Base-by-base conservation (phyloP, 768 basidiomycete genomes). In the Phaeotremella fagi region DNA sequence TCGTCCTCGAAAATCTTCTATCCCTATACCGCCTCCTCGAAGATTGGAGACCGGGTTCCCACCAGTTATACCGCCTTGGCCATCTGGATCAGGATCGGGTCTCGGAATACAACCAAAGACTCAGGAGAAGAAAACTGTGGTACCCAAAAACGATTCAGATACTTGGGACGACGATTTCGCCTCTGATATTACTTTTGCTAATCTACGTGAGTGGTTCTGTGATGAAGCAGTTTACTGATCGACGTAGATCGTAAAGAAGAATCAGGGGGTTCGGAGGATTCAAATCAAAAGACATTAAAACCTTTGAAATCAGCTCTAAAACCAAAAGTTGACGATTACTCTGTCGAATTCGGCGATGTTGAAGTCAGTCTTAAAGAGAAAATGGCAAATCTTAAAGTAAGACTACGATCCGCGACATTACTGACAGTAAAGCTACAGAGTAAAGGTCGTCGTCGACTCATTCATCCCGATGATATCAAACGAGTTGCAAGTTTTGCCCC, bases 141-240 rank as follows among this genome's bases (percentile, higher is more conserved):
- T n/a, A n/a, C n/a, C n/a, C n/a, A n/a, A n/a, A 12, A 45, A 50
- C 4, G 59, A 58, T n/a, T 62, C 51, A 1, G 91, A 95, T 70
- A 94, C 91, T 59, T 99, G 95, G 95, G 95, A 99, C 66, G 89
- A 91, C 59, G 95, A 99, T 68, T 99, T 99, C 60, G 90, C 91
- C 70, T 90, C 89, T 60, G 90, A 86, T 1, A 90, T 91, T 28
- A 90, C 89, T 0, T 82, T 88, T 48, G 83, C 85, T 6, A 94
- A 91, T 73, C 73, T 92, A 26, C 86, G 86, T 77, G 84, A 83
- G 80, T 58, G 48, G 63, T 50, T 26, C 43, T 33, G 31, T 33
- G 29, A 54, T 52, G 38, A 36, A n/a, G n/a, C n/a, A n/a, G 22
- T 16, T 26, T n/a, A 12, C 28, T 45, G 7, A 54, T 25, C 45